Evolutionary conservation across 1,284 basidiomycete species (phyloP), one percentile per base, ranked within the genome.

Genomic region (Schizophyllum amplum): DNA sequence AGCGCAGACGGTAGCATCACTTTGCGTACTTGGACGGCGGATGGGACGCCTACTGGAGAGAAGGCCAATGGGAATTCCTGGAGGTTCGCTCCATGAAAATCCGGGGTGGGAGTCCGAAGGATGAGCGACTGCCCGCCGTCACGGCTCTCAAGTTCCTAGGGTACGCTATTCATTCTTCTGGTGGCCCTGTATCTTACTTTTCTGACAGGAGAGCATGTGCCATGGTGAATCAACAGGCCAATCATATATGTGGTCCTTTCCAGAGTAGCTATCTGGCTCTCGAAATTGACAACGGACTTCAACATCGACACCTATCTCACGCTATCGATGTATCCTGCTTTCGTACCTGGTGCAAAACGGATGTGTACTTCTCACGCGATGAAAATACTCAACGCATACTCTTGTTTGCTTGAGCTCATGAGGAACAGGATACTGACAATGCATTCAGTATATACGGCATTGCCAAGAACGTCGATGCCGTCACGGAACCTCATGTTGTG

Each of bases 31-130:
- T 92, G 89, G 90, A 87, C 82, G 33, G 76, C 86, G 1, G 81
- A 87, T 61, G 80, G 79, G n/a, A 87, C 85, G 0, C 81, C 80
- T 1, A 69, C 75, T 57, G 82, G 76, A 2, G 76, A 82, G 65
- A 81, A 76, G 60, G 86, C 87, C 73, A 72, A 55, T 92, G 89
- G 89, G 77, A 85, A 63, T 90, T 91, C 66, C 68, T 81, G 6
- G 84, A 83, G 0, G 70, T 91, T 53, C 75, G 83, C 52, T 79
- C 77, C 25, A 75, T 91, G 71, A 82, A 83, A 63, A 79, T 80
- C 47, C 68, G 74, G 67, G 67, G 60, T 42, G 54, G 23, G 47
- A 47, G 52, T 25, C 50, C 22, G 57, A 56, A 23, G 59, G 60
- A 64, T 27, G 63, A 61, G 52, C 62, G 73, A 24, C 72, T 75